Base-by-base conservation (phyloP, 305 asterid genomes). In the Fraxinus sp. region DNA sequence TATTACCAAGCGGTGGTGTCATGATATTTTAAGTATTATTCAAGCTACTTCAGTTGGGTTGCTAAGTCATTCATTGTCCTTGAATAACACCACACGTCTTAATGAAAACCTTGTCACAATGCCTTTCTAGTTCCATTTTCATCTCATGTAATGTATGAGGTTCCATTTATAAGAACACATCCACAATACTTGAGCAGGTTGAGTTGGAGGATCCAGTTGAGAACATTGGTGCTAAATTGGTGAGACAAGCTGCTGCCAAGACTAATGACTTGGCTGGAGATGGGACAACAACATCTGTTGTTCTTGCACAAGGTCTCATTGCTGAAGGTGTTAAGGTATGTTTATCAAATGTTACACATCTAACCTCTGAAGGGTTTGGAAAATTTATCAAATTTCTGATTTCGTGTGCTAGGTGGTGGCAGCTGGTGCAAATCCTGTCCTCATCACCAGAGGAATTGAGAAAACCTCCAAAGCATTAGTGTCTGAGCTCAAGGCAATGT, bases 181-280 rank as follows among this genome's bases (percentile, higher is more conserved):
- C 30, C 20, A 72, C 68, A 30, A 57, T 86, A 43, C 79, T 76
- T 46, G n/a, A 39, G 8, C 59, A 96, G 99, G 98, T 96, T 86
- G 99, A 96, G 89, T 86, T 96, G 90, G 99, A 96, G 88, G 99
- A 95, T 76, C 96, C 98, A 7, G 97, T 96, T 16, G 98, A 96
- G 88, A 96, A 96, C 85, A 96, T 96, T n/a, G 98, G 99, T 86
- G 99, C 97, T 43, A 96, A 95, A 86, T 83, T 95, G 85, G 99
- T 95, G 77, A 90, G 98, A 78, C 99, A 97, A 86, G 98, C 99
- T 9, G 99, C 99, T 82, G 93, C 99, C n/a, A 97, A 91, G 90
- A 97, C 99, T 81, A 93, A 95, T 84, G 99, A 97, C 88, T 86
- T 97, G 85, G 99, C 98, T 81, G 99, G 98, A 30, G 99, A 97